phyloP scores from a whole-genome alignment of 208 protist species.

The Porcisia deanei region DNA sequence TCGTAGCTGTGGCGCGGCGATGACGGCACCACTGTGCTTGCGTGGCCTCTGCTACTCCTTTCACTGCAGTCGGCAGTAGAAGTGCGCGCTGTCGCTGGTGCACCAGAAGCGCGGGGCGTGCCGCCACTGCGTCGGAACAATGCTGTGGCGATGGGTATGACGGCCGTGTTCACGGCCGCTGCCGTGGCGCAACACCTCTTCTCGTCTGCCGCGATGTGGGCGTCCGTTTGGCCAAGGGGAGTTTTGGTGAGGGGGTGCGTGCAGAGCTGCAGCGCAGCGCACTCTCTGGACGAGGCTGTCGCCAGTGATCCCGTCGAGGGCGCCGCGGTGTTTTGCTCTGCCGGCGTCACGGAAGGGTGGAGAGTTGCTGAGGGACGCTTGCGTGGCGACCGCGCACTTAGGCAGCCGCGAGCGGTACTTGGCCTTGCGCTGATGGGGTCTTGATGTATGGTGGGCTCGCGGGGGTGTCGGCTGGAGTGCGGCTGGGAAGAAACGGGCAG shows the following conservation, averaged over 20 bases:
- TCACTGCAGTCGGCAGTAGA: slow-evolving; percentile 11
- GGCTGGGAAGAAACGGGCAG: not conserved
- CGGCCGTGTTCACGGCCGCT: not conserved
- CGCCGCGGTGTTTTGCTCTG: not conserved
- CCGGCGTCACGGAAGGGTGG: not conserved
- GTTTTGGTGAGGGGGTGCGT: slow-evolving; percentile 17
- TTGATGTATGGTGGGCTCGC: not conserved
- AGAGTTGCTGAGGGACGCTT: not conserved
- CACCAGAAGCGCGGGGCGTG: slow-evolving; percentile 23
- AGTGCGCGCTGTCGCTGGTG: slow-evolving; percentile 5
- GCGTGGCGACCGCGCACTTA: slow-evolving; percentile 1
- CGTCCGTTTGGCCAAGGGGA: not conserved
- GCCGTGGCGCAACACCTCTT: not conserved
- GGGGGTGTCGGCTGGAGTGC: not conserved
- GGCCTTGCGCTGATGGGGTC: slow-evolving; percentile 1
- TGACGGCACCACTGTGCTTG: slow-evolving; percentile 8
- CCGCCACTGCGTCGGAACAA: slow-evolving; percentile 26
- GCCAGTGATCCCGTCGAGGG: not conserved
- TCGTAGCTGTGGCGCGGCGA: slow-evolving; percentile 13
- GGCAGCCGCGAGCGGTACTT: not conserved
- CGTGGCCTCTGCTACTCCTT: slow-evolving; percentile 3
- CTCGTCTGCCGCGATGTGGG: not conserved
- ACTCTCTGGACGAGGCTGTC: slow-evolving; percentile 3
- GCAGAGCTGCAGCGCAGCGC: slow-evolving; percentile 29
- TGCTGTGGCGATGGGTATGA: slow-evolving; percentile 13